These are phyloP conservation scores for Eucalyptus fibrosa DNA, from an alignment of 345 rosid genomes.

Conservation along the genomic window DNA sequence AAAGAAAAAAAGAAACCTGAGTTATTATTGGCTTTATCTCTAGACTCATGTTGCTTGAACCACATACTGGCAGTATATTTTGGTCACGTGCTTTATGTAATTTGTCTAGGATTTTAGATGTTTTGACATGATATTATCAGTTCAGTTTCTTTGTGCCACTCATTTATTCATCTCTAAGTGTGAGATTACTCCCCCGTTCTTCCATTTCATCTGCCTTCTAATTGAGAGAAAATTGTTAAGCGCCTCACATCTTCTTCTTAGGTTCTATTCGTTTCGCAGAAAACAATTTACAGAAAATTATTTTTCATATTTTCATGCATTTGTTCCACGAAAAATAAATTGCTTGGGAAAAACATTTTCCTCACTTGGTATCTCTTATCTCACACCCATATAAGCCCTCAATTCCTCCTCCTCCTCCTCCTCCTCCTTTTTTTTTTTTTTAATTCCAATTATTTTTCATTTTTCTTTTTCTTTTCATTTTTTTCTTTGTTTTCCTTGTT, in stretches of 20 bases:
- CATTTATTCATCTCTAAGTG: neutral
- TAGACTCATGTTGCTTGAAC: neutral
- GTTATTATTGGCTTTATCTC: neutral
- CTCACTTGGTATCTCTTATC: too few species aligned
- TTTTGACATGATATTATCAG: neutral
- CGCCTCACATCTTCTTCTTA: neutral
- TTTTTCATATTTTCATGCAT: too few species aligned
- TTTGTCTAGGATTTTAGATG: neutral
- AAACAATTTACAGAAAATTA: too few species aligned
- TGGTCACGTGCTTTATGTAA: neutral
- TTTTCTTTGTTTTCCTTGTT: too few species aligned
- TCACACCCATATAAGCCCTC: too few species aligned
- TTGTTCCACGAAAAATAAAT: too few species aligned
- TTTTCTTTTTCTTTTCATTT: accelerated
- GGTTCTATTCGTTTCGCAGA: accelerated
- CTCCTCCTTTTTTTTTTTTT: too few species aligned
- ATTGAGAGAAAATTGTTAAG: too few species aligned
- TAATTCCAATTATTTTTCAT: too few species aligned
- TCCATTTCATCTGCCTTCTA: neutral
- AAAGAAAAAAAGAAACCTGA: neutral
- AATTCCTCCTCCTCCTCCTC: too few species aligned
- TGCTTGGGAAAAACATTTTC: too few species aligned
- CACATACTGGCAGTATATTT: neutral
- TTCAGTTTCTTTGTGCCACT: neutral
- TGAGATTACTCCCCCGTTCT: neutral